These are phyloP conservation scores for Colletotrichum falcatum DNA, from an alignment of 2,329 filamentous ascomycete species.

Conservation along the genomic window DNA sequence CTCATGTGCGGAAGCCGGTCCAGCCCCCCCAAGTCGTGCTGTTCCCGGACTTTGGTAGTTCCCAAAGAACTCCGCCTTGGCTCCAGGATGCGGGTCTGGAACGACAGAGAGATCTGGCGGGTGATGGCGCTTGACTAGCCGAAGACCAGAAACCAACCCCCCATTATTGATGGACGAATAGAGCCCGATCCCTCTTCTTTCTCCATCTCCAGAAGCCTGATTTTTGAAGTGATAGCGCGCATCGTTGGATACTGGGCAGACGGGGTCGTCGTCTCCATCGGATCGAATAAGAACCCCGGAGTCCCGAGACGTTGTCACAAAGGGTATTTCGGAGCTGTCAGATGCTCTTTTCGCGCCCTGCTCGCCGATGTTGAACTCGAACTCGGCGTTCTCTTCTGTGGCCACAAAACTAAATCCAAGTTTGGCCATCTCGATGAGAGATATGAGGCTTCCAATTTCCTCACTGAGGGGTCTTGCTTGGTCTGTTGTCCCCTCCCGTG, in stretches of 20 bases:
- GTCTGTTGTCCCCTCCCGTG: neutral
- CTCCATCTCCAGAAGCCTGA: neutral
- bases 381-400: neutral
- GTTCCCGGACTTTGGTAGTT: slow-evolving; percentile 5
- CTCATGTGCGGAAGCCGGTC: slow-evolving; percentile 13
- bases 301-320: neutral
- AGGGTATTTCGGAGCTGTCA: neutral
- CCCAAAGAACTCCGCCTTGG: slow-evolving; percentile 6
- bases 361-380: neutral
- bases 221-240: no score
- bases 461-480: neutral
- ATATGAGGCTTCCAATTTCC: slow-evolving; percentile 8
- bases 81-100: neutral
- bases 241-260: slow-evolving; percentile 18
- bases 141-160: neutral
- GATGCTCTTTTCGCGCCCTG: neutral
- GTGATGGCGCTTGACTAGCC: neutral
- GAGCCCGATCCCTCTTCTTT: neutral
- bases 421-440: neutral
- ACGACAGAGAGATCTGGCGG: neutral
- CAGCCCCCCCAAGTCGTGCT: slow-evolving; percentile 2
- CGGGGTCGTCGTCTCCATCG: neutral
- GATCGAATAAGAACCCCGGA: neutral
- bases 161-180: slow-evolving; percentile 3
- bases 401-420: neutral